Evolutionary conservation across 306 rosid genomes (phyloP), one percentile per base, ranked within the genome.

Genomic region (Rosa lucieae): DNA sequence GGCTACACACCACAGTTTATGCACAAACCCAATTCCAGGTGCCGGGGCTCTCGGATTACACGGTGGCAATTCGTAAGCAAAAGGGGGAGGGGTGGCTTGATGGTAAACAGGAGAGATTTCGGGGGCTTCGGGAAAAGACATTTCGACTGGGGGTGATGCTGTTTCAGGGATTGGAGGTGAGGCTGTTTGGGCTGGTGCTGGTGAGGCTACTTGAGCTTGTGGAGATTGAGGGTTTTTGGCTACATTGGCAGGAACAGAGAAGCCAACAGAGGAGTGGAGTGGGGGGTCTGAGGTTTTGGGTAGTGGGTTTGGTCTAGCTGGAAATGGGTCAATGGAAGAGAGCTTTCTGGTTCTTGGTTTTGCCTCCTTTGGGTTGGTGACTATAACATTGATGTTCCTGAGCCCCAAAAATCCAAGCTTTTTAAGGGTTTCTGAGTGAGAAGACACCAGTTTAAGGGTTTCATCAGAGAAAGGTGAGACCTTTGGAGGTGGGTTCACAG

Each of bases 1-100:
- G 3, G 99, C 99, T 79, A 95, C 98, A 77, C 99, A 91, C 99
- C 99, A 95, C 51, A 85, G 84, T 66, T 87, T 88, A 80, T 90
- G 98, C 51, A 77, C 62, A 35, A 81, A 53, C 47, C 78, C 77
- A 12, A 67, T 80, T 5, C 61, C 70, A 2, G 97, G 91, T 7
- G 83, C 78, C 1, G 93, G 97, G 37, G 97, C 83, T 44, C 62
- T 67, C 17, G 42, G 97, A 23, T 78, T 85, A 39, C 99, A 95
- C 21, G 97, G 99, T 29, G 98, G 99, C 37, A 87, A 48, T 21
- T 75, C 32, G 73, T 43, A 85, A 9, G 78, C 86, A 26, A 68
- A 69, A 47, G 97, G 93, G 0, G 98, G 87, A 44, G 85, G 83
- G 40, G 29, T 18, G 37, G 93, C 91, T 1, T 97, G 90, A 56